phyloP scores from a whole-genome alignment of 257 asterid genomes.

The Linderniella brevidens region DNA sequence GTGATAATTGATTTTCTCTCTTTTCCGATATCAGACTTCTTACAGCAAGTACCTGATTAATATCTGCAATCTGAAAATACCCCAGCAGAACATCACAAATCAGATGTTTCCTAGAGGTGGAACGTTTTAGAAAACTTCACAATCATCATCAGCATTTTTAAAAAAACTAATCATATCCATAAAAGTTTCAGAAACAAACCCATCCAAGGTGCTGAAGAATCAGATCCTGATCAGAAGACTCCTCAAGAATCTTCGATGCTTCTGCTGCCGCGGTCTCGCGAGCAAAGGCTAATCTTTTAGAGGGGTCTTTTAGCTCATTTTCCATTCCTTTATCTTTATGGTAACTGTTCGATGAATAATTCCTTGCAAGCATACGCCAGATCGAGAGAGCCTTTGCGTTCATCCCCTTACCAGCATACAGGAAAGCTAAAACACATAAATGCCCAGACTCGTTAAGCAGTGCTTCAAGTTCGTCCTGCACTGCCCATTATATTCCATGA shows the following conservation, averaged over 20 bases:
- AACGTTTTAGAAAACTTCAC: too few species aligned
- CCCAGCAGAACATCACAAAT: conserved; percentile 10
- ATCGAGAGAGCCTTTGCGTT: conserved; percentile 72
- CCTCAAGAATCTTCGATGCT: conserved; percentile 79
- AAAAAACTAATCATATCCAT: conserved; percentile 9
- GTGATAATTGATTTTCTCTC: conserved; percentile 47
- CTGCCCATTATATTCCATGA: conserved; percentile 58
- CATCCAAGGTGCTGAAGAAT: conserved; percentile 92
- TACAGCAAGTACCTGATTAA: conserved; percentile 66
- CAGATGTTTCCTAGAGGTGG: neutral
- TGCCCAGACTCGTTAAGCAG: conserved; percentile 84
- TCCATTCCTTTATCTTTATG: conserved; percentile 22
- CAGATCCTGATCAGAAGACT: conserved; percentile 74
- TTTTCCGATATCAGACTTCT: conserved; percentile 70
- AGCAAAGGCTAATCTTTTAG: conserved; percentile 19
- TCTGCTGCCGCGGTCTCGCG: conserved; percentile 56
- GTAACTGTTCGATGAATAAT: conserved; percentile 33
- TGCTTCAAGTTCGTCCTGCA: conserved; percentile 99
- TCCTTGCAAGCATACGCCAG: conserved; percentile 81
- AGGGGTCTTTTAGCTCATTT: conserved; percentile 27
- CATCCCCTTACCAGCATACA: conserved; percentile 87
- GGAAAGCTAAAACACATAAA: conserved; percentile 79
- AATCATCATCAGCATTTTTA: too few species aligned
- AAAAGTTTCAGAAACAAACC: conserved; percentile 29
- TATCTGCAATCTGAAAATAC: conserved; percentile 70